phyloP scores from a whole-genome alignment of 805 yeast genomes.

The Brettanomyces sp. region DNA sequence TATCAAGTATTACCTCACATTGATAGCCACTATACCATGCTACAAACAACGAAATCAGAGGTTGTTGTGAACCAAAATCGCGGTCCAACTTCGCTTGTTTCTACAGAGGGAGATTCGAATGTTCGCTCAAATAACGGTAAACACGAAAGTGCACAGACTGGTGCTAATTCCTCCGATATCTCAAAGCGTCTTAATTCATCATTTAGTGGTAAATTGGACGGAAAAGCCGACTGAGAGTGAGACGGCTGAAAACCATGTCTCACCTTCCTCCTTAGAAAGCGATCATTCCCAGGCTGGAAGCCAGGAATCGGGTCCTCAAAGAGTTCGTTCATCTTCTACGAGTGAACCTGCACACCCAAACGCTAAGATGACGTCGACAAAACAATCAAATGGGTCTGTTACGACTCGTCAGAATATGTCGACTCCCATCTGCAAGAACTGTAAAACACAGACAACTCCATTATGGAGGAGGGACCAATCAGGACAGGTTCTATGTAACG shows the following conservation, averaged over 20 bases:
- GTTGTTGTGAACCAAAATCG: background rate
- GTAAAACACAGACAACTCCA: conserved; percentile 89
- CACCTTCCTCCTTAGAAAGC: too few relatives aligned
- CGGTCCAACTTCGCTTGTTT: background rate
- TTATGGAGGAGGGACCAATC: conserved; percentile 92
- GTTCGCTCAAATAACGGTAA: too few relatives aligned
- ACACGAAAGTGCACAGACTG: too few relatives aligned
- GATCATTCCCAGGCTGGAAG: too few relatives aligned
- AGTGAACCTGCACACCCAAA: conserved; percentile 40
- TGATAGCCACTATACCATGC: background rate
- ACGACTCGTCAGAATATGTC: conserved; percentile 56
- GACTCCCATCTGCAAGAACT: conserved; percentile 75
- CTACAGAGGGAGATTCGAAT: background rate
- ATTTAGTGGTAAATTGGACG: too few relatives aligned
- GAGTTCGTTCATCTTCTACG: background rate
- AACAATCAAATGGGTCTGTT: conserved; percentile 52
- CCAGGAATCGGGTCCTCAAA: too few relatives aligned
- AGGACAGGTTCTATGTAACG: conserved; percentile 86
- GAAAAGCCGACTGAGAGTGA: too few relatives aligned
- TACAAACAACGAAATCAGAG: background rate
- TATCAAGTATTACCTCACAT: too few relatives aligned
- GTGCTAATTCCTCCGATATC: too few relatives aligned
- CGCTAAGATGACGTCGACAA: conserved; percentile 48
- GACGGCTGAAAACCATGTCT: too few relatives aligned
- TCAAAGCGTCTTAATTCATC: too few relatives aligned